Conservation (phyloP, 2,329 filamentous ascomycete genomes). For the Zarea fungicola region DNA sequence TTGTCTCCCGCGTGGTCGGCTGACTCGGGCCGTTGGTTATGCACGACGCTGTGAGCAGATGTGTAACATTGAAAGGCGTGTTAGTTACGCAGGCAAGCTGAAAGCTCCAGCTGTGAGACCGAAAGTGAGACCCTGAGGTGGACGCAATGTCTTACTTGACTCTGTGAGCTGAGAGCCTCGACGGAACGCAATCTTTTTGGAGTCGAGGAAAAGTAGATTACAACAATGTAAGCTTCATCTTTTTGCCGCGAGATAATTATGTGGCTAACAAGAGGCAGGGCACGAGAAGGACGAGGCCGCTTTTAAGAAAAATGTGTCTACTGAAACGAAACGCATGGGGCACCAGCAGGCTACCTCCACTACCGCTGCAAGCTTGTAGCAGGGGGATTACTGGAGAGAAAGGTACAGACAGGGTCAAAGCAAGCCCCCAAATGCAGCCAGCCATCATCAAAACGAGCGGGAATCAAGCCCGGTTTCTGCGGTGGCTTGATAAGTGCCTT, state of each 20-base stretch:
- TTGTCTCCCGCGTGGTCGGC: background rate
- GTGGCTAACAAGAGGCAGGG: background rate
- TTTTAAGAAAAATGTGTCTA: slow-evolving; percentile 8
- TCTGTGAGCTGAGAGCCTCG: background rate
- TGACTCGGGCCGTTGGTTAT: slow-evolving; percentile 1
- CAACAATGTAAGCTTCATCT: background rate
- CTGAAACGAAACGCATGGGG: slow-evolving; percentile 4
- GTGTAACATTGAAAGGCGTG: background rate
- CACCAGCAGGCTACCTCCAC: background rate
- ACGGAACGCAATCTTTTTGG: background rate
- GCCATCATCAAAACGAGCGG: background rate
- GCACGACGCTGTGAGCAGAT: background rate
- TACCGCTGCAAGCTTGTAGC: background rate
- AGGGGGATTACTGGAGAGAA: background rate
- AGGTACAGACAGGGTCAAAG: background rate
- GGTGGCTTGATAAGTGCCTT: slow-evolving; percentile 3
- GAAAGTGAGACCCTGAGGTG: background rate
- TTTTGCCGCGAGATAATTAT: slow-evolving; percentile 5
- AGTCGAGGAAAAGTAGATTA: background rate
- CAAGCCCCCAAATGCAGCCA: slow-evolving; percentile 1
- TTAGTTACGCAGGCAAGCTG: background rate
- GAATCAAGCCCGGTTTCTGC: background rate
- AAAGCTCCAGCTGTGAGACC: background rate
- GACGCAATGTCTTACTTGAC: background rate
- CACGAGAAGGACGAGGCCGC: background rate